Percentiles rank a stretch among this genome's conserved stretches.
phyloP scores from a whole-genome alignment of 2,329 filamentous ascomycete genomes.

The Celoporthe dispersa region DNA sequence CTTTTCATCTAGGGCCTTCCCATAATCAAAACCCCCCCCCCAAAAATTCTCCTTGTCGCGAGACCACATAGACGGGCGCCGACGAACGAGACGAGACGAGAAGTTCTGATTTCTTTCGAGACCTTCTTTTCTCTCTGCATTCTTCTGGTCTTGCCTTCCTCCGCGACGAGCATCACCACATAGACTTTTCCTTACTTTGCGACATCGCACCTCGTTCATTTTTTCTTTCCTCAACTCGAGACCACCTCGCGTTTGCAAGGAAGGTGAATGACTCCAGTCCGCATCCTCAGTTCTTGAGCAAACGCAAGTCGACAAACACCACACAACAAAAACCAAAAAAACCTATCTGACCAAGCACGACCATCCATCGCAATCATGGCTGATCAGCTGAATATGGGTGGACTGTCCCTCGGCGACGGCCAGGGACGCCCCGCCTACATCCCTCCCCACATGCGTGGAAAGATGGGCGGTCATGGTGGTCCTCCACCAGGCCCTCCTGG shows the following conservation, averaged over 20 bases:
- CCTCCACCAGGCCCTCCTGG: conserved; percentile 30
- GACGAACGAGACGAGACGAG: conserved; percentile 25
- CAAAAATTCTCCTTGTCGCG: conserved; percentile 19
- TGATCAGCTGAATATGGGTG: conserved; percentile 82
- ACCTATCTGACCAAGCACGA: conserved; percentile 28
- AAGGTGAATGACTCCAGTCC: conserved; percentile 26
- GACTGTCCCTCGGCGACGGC: conserved; percentile 65
- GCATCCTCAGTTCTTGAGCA: conserved; percentile 24
- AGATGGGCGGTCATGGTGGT: conserved; percentile 45
- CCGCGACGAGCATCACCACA: conserved; percentile 23
- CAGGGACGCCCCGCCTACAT: conserved; percentile 68
- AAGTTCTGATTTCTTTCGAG: conserved; percentile 20
- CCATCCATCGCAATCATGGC: conserved; percentile 64
- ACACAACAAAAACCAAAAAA: conserved; percentile 17
- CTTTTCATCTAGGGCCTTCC: conserved; percentile 29
- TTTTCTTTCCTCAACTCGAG: conserved; percentile 25
- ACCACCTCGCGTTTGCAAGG: conserved; percentile 18
- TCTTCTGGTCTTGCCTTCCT: conserved; percentile 19
- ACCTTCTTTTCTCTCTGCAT: conserved; percentile 25
- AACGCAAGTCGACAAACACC: conserved; percentile 23
- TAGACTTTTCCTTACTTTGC: conserved; percentile 21
- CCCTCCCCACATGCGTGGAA: conserved; percentile 78
- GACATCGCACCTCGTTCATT: conserved; percentile 18
- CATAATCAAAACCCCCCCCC: background rate
- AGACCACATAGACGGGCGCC: conserved; percentile 25